These are phyloP conservation scores for Trichoderma simmonsii DNA, from an alignment of 2,329 filamentous ascomycete species.

Conservation along the genomic window DNA sequence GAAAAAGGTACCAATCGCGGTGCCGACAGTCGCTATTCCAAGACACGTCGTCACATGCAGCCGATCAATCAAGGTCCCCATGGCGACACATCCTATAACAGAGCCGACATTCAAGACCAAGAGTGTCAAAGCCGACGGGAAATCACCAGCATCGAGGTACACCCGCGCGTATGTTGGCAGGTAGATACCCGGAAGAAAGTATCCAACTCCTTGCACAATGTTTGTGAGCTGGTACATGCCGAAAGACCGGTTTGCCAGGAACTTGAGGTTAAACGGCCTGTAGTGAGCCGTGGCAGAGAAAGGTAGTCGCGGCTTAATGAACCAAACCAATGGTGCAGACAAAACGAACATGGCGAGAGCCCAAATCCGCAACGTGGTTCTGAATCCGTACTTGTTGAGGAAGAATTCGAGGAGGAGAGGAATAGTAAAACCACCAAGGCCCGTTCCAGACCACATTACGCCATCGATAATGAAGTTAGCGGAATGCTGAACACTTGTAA, in stretches of 20 bases:
- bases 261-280: conserved; percentile 45
- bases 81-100: conserved; percentile 56
- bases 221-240: conserved; percentile 57
- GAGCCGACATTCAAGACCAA: conserved; percentile 58
- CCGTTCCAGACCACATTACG: conserved; percentile 58
- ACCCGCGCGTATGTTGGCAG: conserved; percentile 54
- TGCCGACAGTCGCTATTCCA: conserved; percentile 54
- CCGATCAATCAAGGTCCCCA: conserved; percentile 56
- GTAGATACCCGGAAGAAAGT: conserved; percentile 62
- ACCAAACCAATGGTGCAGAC: conserved; percentile 52
- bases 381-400: conserved; percentile 49
- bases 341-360: conserved; percentile 47
- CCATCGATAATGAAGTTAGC: conserved; percentile 33
- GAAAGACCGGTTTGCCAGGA: conserved; percentile 53
- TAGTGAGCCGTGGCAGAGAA: conserved; percentile 33
- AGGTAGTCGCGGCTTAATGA: conserved; percentile 55
- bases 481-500: neutral
- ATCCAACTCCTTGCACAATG: conserved; percentile 58
- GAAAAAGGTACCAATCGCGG: conserved; percentile 54
- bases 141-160: conserved; percentile 45
- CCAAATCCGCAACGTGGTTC: conserved; percentile 53
- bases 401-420: conserved; percentile 50
- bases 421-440: conserved; percentile 48
- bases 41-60: conserved; percentile 52
- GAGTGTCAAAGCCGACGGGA: conserved; percentile 54